phyloP scores from a whole-genome alignment of 208 protist genomes.

The Naegleria fowleri region DNA sequence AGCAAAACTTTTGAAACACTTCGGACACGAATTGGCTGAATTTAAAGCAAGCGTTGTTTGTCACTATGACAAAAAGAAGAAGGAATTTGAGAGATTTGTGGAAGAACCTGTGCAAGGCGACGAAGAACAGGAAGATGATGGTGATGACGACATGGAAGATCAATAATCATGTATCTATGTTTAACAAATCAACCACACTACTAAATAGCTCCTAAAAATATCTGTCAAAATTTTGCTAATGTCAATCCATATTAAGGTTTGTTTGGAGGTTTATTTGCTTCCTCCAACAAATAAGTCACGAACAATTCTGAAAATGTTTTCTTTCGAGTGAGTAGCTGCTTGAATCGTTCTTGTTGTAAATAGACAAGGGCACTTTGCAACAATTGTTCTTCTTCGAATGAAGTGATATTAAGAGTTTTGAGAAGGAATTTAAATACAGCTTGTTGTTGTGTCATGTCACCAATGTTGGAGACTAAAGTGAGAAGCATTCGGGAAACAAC shows the following conservation, averaged over 20 bases:
- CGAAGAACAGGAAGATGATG: background rate
- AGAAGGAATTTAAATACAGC: background rate
- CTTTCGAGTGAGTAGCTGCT: background rate
- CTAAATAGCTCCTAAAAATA: too few species aligned
- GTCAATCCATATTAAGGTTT: too few species aligned
- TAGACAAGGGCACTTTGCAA: background rate
- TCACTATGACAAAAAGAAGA: background rate
- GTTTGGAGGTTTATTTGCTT: background rate
- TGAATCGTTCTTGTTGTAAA: background rate
- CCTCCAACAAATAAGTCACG: background rate
- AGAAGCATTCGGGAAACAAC: background rate
- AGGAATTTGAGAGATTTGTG: background rate
- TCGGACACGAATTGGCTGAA: slow-evolving; percentile 3
- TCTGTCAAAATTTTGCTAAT: too few species aligned
- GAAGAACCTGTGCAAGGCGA: background rate
- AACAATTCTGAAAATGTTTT: background rate
- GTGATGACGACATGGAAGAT: background rate
- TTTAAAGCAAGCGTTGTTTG: background rate
- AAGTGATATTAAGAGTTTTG: background rate
- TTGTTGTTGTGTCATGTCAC: background rate
- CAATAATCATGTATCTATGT: too few species aligned
- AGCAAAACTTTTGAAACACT: slow-evolving; percentile 42
- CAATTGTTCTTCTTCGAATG: background rate
- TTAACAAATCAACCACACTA: too few species aligned
- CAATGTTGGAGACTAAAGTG: background rate